Percentiles rank a stretch among this genome's conserved stretches.
Conservation (phyloP, 2,329 filamentous ascomycete species). For the Teratosphaeria epicoccoides region DNA sequence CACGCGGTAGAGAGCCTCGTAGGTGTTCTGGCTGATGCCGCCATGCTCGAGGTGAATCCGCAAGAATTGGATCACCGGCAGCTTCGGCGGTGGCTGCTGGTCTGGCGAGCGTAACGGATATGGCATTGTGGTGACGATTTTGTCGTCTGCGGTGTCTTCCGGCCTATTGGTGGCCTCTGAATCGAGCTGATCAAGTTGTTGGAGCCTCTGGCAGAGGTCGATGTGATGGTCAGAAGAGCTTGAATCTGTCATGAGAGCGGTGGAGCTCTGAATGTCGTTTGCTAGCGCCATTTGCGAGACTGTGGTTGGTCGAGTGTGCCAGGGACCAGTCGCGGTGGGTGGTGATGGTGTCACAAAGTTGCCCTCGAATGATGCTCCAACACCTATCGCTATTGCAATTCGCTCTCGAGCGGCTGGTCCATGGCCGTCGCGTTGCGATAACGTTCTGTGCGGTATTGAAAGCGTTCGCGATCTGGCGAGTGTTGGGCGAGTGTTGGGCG, state of each 20-base stretch:
- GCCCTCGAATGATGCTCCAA: neutral
- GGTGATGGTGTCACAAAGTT: neutral
- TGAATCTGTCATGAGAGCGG: neutral
- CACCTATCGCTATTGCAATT: neutral
- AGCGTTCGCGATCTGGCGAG: too few species aligned
- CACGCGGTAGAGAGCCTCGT: conserved; percentile 10
- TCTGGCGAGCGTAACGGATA: neutral
- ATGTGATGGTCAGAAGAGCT: neutral
- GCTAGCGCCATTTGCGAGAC: neutral
- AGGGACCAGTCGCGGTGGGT: neutral
- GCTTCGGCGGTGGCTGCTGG: neutral
- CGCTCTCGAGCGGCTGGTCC: neutral
- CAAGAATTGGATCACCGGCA: conserved; percentile 6
- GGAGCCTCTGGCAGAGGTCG: neutral
- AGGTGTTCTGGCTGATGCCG: conserved; percentile 5
- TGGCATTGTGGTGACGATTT: neutral
- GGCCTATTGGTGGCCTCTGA: neutral
- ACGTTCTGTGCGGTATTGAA: too few species aligned
- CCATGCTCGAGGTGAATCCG: conserved; percentile 5
- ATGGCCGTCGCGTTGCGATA: too few species aligned
- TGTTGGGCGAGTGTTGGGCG: too few species aligned
- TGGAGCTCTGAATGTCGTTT: neutral
- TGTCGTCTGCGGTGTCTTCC: neutral
- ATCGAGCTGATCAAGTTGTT: neutral
- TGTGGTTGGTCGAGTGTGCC: neutral